Evolutionary conservation across 108 stramenopile genomes (phyloP).

Genomic region (Stephanodiscus triporus): DNA sequence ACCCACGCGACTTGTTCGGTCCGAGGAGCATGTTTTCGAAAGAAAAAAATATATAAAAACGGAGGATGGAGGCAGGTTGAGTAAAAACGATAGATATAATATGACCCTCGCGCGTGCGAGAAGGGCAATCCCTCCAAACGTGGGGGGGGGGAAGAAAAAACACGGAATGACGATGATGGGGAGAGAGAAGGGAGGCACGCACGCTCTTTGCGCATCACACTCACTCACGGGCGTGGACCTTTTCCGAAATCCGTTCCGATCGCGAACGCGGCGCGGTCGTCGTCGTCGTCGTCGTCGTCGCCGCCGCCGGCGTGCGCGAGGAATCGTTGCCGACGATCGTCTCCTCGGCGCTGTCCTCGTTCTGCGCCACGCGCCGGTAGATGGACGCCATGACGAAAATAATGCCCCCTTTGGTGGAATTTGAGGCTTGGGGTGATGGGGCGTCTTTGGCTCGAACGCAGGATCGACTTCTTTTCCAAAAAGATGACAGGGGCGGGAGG

Average conservation of each 20-base stretch:
- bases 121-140: too few species aligned
- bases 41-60: not conserved
- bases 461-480: too few species aligned
- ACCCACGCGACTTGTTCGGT: constrained; percentile 67
- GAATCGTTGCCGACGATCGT: not conserved
- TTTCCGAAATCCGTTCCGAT: constrained; percentile 55
- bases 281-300: not conserved
- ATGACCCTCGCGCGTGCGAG: too few species aligned
- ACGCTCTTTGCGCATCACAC: too few species aligned
- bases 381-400: not conserved
- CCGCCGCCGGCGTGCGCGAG: not conserved
- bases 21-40: not conserved
- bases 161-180: not conserved
- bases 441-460: too few species aligned
- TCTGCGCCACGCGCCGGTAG: constrained; percentile 18
- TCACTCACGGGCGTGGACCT: constrained; percentile 56
- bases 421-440: too few species aligned
- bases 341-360: constrained; percentile 5
- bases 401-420: too few species aligned
- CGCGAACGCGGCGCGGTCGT: not conserved
- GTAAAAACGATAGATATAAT: too few species aligned
- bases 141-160: constrained; percentile 7
- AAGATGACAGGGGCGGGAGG: too few species aligned
- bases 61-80: not conserved
- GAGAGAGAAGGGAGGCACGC: not conserved